phyloP scores from a whole-genome alignment of 1,139 yeast species.

The Nadsonia starkeyi-henricii region DNA sequence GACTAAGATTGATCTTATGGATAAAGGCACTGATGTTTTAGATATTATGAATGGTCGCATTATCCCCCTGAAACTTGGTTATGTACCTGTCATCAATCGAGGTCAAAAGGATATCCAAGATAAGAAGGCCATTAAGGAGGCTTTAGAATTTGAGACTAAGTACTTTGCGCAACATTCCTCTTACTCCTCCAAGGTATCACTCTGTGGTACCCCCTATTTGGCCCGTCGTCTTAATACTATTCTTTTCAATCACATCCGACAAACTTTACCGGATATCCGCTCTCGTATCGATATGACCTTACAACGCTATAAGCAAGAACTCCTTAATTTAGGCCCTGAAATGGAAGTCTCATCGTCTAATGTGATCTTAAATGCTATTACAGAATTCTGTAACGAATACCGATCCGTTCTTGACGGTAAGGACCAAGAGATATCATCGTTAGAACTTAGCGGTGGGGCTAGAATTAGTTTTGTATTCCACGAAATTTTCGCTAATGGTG shows the following conservation, averaged over 20 bases:
- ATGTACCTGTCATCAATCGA: constrained; percentile 93
- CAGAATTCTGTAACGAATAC: constrained; percentile 86
- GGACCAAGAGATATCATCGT: constrained; percentile 66
- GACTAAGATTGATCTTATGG: constrained; percentile 96
- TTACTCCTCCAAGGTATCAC: constrained; percentile 81
- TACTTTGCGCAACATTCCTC: constrained; percentile 88
- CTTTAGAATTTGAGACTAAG: constrained; percentile 63
- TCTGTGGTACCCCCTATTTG: constrained; percentile 92
- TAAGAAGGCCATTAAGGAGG: constrained; percentile 76
- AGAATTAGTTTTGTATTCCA: constrained; percentile 96
- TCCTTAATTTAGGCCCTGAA: constrained; percentile 53
- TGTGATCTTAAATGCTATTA: constrained; percentile 77
- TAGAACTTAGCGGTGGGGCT: constrained; percentile 90
- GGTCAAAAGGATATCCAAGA: constrained; percentile 92
- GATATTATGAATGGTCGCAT: constrained; percentile 95
- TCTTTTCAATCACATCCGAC: constrained; percentile 82
- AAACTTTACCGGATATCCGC: constrained; percentile 92
- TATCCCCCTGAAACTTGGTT: constrained; percentile 90
- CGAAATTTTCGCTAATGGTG: constrained; percentile 89
- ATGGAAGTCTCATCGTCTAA: constrained; percentile 80
- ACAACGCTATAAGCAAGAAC: constrained; percentile 75
- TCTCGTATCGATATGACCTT: constrained; percentile 79
- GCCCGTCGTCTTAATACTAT: constrained; percentile 88
- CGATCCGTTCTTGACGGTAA: constrained; percentile 88
- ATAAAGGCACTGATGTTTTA: constrained; percentile 93